Base-by-base conservation (phyloP, 2,329 filamentous ascomycete genomes). In the Fusarium illudens region DNA sequence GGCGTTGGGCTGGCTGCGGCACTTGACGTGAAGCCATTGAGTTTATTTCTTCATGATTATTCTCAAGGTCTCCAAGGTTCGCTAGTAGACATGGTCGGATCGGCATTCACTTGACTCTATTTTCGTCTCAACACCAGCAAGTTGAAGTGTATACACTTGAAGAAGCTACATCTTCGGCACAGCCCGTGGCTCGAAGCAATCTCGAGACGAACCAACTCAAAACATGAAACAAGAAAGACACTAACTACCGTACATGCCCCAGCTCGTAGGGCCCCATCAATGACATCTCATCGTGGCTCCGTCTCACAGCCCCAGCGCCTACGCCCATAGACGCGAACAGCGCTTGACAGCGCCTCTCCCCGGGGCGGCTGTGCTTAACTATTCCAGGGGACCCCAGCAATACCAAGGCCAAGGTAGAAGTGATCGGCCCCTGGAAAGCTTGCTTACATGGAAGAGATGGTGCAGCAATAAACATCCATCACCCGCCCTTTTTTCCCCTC, bases 401-500 rank as follows among this genome's bases (percentile, higher is more conserved):
- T 60, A 58, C 39, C 39, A 17, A 27, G 22, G 22, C 37, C 37
- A 22, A 13, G 39, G 39, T 4, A 66, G 48, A 20, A 33, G 13
- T 15, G 49, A 50, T 50, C 48, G 19, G 29, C 32, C 20, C 49
- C 49, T 36, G 39, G 22, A n/a, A n/a, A n/a, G n/a, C n/a, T n/a
- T n/a, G n/a, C n/a, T 6, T 15, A 34, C 33, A 7, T 44, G 11
- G 12, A 44, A 27, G 50, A 33, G 56, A 37, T 32, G 11, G 55
- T 58, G 34, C 52, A 55, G 52, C 59, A 67, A 68, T 66, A 65
- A 68, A 68, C 62, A 53, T 27, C 36, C 20, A 42, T 29, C 32
- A 9, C 52, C 58, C 61, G 29, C 48, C 22, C 62, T 34, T 62
- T 62, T 65, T 49, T 48, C 62, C 33, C 48, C 27, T 69, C 44